These are phyloP conservation scores for Mucor piriformis DNA, from an alignment of 371 early-diverging fungal genomes.

Conservation along the genomic window DNA sequence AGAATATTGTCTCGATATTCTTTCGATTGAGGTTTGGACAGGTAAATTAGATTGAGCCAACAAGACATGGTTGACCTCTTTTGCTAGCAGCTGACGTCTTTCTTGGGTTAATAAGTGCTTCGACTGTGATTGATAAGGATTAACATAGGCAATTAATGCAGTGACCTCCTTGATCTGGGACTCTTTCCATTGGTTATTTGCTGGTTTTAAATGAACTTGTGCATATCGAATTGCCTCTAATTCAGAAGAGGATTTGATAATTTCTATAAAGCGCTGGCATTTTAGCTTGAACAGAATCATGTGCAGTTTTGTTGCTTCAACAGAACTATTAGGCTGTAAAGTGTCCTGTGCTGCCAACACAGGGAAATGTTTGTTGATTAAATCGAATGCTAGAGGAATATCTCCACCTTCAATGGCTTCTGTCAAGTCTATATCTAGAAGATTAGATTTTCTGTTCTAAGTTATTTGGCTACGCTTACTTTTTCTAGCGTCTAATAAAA, in stretches of 20 bases:
- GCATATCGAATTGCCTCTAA: slow-evolving; percentile 39
- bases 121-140: slow-evolving; percentile 38
- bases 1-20: slow-evolving; percentile 9
- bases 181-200: slow-evolving; percentile 25
- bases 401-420: slow-evolving; percentile 36
- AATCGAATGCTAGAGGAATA: slow-evolving; percentile 36
- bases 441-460: too few species aligned
- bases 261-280: slow-evolving; percentile 48
- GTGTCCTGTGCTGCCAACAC: slow-evolving; percentile 22
- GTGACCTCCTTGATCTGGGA: slow-evolving; percentile 35
- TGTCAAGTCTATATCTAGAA: slow-evolving; percentile 27
- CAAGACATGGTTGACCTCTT: slow-evolving; percentile 33
- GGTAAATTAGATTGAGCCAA: slow-evolving; percentile 17
- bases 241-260: slow-evolving; percentile 21
- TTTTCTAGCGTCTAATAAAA: slow-evolving; percentile 46
- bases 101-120: slow-evolving; percentile 39
- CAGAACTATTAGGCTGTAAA: slow-evolving; percentile 3
- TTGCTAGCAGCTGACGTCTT: slow-evolving; percentile 36
- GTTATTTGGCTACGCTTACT: too few species aligned
- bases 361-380: slow-evolving; percentile 39
- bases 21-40: slow-evolving; percentile 24
- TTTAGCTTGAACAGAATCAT: slow-evolving; percentile 32
- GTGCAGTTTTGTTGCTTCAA: neutral
- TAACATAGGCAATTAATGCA: slow-evolving; percentile 41
- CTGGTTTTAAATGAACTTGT: slow-evolving; percentile 38